Conservation (phyloP, 768 basidiomycete genomes). For the Termitomyces sp. region DNA sequence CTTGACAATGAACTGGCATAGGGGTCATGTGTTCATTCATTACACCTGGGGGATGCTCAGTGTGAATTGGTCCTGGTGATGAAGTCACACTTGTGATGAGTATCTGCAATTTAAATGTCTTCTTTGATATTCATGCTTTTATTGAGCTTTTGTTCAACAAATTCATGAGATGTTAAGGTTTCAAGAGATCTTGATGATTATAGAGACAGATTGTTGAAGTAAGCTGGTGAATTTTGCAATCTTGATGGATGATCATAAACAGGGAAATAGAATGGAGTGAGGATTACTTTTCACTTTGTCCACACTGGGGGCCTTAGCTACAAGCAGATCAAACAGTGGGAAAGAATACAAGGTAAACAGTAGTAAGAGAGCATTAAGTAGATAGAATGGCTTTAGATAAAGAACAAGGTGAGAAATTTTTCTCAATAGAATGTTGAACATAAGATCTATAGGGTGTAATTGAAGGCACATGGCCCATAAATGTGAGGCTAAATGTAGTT, state of each 20-base stretch:
- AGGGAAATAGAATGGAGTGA: neutral
- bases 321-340: slow-evolving; percentile 15
- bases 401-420: too few species aligned
- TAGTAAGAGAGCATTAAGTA: too few species aligned
- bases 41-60: neutral
- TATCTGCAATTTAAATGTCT: neutral
- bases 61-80: neutral
- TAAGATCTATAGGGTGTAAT: too few species aligned
- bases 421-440: too few species aligned
- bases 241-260: neutral
- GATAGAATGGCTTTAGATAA: too few species aligned
- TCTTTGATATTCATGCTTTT: slow-evolving; percentile 29
- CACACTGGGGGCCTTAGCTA: slow-evolving; percentile 11
- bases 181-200: neutral
- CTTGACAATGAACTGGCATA: slow-evolving; percentile 24
- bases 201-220: slow-evolving; percentile 11
- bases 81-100: neutral
- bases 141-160: slow-evolving; percentile 48
- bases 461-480: too few species aligned
- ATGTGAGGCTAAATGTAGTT: too few species aligned
- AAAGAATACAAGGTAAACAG: too few species aligned
- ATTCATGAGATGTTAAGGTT: slow-evolving; percentile 32
- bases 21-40: neutral
- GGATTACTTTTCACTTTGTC: slow-evolving; percentile 1
- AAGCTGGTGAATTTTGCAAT: slow-evolving; percentile 25